Evolutionary conservation across 257 asterid genomes (phyloP).

Genomic region (Solanum pennellii): DNA sequence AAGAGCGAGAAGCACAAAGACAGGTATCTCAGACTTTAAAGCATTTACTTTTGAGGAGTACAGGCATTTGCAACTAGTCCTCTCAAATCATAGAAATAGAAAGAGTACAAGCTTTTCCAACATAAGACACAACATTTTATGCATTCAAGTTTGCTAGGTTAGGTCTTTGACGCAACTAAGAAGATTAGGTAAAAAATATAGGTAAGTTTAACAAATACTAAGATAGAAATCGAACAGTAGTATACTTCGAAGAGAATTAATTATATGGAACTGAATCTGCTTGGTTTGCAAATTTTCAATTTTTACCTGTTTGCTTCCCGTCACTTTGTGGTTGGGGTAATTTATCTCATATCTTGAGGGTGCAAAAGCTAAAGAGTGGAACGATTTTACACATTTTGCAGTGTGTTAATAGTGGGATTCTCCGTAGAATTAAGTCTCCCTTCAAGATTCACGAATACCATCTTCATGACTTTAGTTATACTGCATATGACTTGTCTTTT

Average conservation of each 20-base stretch:
- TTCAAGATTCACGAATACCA: neutral
- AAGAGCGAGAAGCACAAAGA: constrained; percentile 89
- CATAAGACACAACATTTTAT: neutral
- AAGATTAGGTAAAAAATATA: neutral
- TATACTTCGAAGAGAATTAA: neutral
- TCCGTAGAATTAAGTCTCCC: neutral
- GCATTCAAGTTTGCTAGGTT: neutral
- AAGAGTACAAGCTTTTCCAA: neutral
- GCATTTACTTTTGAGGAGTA: neutral
- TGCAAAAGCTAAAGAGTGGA: neutral
- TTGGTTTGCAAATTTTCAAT: neutral
- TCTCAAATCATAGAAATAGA: neutral
- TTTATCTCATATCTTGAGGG: neutral
- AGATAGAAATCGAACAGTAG: neutral
- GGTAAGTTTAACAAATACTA: neutral
- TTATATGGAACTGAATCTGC: neutral
- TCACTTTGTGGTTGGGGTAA: neutral
- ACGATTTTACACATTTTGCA: neutral
- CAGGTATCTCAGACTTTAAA: constrained; percentile 29
- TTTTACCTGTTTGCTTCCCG: neutral
- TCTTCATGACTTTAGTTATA: neutral
- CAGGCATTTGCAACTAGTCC: neutral
- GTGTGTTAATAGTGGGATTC: neutral
- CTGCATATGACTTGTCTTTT: neutral
- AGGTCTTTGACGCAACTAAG: neutral